Evolutionary conservation across 768 basidiomycete genomes (phyloP), one percentile per base, ranked within the genome.

Genomic region (Tulasnella sp.): DNA sequence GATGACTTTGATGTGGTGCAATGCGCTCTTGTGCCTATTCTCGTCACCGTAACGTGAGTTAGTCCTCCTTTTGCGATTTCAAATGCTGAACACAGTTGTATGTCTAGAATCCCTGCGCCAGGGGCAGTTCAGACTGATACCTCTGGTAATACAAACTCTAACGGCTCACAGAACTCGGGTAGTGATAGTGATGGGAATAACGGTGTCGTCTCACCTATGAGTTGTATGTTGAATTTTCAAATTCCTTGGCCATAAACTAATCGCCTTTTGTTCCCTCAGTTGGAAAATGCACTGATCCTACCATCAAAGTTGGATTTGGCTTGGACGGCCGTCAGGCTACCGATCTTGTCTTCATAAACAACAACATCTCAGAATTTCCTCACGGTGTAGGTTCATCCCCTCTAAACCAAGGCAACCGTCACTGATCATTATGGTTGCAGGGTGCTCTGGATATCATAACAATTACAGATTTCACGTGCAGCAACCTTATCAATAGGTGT

Each of bases 271-370:
- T 19, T 10, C 20, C 12, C 25, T 13, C 37, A 49, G 41, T 40
- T 20, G 50, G 50, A 20, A 52, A 16, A 12, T 52, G 50, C 43
- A 52, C 3, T 19, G 50, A 52, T 25, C 50, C 50, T 32, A 48
- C 41, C 3, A 33, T 52, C 12, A 43, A 20, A 4, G 43, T 52
- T 20, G 50, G 46, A n/a, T 22, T 25, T 13, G 50, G 50, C 29
- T 50, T 52, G 29, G 50, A 34, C 32, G 50, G 50, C 5, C 50
- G 50, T 27, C 13, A 25, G 3, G 25, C 42, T 15, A 52, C 28
- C 16, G 45, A 45, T 24, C 45, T 22, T 22, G 34, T 43, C 15
- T 52, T 52, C 43, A 35, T 52, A 29, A 35, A 35, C 42, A 42
- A 52, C 50, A 52, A 52, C 27, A 24, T 29, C 12, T 22, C 19